Evolutionary conservation across 2,329 filamentous ascomycete species (phyloP).

Genomic region (Pseudocercospora ulei): DNA sequence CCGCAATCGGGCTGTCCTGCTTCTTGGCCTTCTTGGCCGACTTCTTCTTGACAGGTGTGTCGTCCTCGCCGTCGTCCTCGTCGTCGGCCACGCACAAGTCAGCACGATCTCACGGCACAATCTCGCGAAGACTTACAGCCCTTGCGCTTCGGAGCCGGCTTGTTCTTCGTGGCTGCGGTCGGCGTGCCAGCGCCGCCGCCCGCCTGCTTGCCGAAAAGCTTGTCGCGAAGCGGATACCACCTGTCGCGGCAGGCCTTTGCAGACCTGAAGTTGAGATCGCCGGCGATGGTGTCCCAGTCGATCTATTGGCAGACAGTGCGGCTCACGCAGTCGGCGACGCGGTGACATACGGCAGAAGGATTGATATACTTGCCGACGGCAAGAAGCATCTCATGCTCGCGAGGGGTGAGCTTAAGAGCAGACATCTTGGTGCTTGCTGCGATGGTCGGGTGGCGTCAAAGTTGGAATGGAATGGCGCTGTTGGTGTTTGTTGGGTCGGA

Average conservation of each 20-base stretch:
- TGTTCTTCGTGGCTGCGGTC: slow-evolving; percentile 13
- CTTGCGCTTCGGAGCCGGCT: slow-evolving; percentile 13
- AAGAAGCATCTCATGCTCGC: slow-evolving; percentile 21
- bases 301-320: not conserved
- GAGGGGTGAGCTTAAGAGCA: slow-evolving; percentile 17
- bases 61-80: slow-evolving; percentile 9
- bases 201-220: slow-evolving; percentile 6
- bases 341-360: slow-evolving; percentile 1
- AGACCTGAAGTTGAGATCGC: not conserved
- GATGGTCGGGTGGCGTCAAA: not conserved
- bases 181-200: slow-evolving; percentile 1
- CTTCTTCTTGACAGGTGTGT: slow-evolving; percentile 15
- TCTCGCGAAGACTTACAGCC: slow-evolving; percentile 7
- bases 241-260: slow-evolving; percentile 7
- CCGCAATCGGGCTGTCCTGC: not conserved
- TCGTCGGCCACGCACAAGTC: not conserved
- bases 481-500: not conserved
- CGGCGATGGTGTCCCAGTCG: slow-evolving; percentile 2
- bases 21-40: slow-evolving; percentile 9
- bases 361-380: slow-evolving; percentile 2
- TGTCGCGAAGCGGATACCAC: slow-evolving; percentile 8
- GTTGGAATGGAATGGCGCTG: not conserved
- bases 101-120: slow-evolving; percentile 1
- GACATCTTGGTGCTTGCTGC: slow-evolving; percentile 13
- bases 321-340: slow-evolving; percentile 3